Percentiles rank a stretch among this genome's conserved stretches.
phyloP scores from a whole-genome alignment of 73 alveolate genomes.

The Paramecium primaurelia region DNA sequence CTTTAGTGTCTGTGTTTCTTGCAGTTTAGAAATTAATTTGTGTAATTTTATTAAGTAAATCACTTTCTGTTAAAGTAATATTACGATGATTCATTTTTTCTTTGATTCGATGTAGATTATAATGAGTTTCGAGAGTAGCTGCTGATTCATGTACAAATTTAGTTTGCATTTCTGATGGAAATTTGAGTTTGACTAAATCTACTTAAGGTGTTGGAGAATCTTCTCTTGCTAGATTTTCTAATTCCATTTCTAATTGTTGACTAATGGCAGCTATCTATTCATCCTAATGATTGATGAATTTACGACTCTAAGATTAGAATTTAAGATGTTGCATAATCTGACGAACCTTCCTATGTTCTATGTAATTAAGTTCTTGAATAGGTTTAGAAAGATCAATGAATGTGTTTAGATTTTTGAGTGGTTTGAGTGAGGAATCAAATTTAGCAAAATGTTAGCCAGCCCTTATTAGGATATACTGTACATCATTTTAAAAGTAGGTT shows the following conservation, averaged over 20 bases:
- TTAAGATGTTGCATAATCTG: background rate
- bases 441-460: background rate
- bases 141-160: background rate
- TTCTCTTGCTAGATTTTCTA: background rate
- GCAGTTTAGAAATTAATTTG: background rate
- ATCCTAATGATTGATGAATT: background rate
- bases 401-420: background rate
- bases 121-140: constrained; percentile 3
- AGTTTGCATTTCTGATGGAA: background rate
- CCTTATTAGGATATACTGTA: background rate
- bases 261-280: background rate
- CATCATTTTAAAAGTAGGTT: background rate
- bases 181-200: background rate
- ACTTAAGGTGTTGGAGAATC: background rate
- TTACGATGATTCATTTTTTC: background rate
- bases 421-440: constrained; percentile 21
- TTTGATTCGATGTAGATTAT: background rate
- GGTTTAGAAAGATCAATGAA: constrained; percentile 26
- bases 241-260: constrained; percentile 4
- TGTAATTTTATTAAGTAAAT: background rate
- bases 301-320: background rate
- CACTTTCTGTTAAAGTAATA: background rate
- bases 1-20: background rate
- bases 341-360: background rate
- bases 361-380: background rate